Evolutionary conservation across 345 rosid species (phyloP), one percentile per base, ranked within the genome.

Genomic region (Arabidopsis arenosa): DNA sequence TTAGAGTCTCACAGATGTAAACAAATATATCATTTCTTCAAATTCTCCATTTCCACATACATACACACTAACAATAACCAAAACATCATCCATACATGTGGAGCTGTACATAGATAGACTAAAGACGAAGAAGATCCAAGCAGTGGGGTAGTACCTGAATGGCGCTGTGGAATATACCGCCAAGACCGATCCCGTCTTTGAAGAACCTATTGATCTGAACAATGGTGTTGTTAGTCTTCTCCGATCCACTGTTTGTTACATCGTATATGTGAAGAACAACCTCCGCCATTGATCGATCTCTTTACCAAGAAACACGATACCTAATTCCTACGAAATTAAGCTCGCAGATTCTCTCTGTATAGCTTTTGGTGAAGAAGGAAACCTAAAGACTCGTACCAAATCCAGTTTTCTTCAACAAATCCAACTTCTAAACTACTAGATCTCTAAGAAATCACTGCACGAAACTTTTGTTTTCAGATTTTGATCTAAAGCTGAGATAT

Each of bases 211-310:
- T 96, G 85, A 96, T 91, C 80, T 93, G 89, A 87, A 89, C 69
- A 64, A 93, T 88, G 17, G 97, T 96, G 85, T 59, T 88, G 88
- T 93, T 91, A 12, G 98, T 87, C 87, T 96, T 93, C 74, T 91
- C 99, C 52, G 99, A 93, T 85, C 93, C 97, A 82, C 95, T 86
- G 68, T 96, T 96, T 6, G 99, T 96, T 66, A 96, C 98, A 63
- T 96, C 96, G 83, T 96, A 96, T 60, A 96, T 79, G 77, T 96
- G 97, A 73, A 96, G 83, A 48, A 83, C 65, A 63, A 96, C 99
- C 64, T 96, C 98, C 87, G 80, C 75, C 98, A 84, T 88, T 79
- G 47, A 44, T 70, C n/a, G n/a, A n/a, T 30, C 54, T 40, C 26
- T 1, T 8, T 9, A 28, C 53, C 32, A 44, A 18, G 13, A 62